phyloP scores from a whole-genome alignment of 352 stramenopile genomes.

The Phytophthora pluvialis region DNA sequence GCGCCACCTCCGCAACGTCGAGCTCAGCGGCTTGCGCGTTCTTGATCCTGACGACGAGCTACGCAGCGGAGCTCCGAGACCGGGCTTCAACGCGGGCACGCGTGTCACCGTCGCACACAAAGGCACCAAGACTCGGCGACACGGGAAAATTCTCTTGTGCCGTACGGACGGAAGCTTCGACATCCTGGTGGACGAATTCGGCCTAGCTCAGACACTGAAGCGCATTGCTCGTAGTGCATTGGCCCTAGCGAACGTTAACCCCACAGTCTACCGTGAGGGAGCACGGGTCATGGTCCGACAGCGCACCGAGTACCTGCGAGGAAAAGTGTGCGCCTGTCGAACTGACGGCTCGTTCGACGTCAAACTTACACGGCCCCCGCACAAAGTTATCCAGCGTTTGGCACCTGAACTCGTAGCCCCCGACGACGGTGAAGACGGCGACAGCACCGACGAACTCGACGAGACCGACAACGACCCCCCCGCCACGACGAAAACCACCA shows the following conservation, averaged over 20 bases:
- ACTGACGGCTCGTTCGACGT: conserved; percentile 69
- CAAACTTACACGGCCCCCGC: conserved; percentile 27
- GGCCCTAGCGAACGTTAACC: conserved; percentile 24
- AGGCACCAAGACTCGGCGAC: conserved; percentile 52
- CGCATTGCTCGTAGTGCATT: conserved; percentile 43
- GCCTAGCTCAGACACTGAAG: conserved; percentile 46
- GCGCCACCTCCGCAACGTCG: conserved; percentile 61
- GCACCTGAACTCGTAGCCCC: conserved; percentile 50
- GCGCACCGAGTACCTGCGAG: conserved; percentile 61
- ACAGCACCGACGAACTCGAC: conserved; percentile 31
- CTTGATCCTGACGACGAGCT: conserved; percentile 30
- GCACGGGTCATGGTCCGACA: conserved; percentile 61
- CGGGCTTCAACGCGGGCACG: conserved; percentile 31
- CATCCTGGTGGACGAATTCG: conserved; percentile 59
- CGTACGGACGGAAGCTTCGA: conserved; percentile 70
- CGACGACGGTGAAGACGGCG: conserved; percentile 45
- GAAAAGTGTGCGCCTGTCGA: conserved; percentile 42
- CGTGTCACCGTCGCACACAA: conserved; percentile 53
- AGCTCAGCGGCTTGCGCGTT: conserved; percentile 48
- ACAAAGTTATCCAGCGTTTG: conserved; percentile 44
- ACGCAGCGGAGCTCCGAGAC: conserved; percentile 14
- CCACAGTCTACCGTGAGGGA: conserved; percentile 43
- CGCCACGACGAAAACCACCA: conserved; percentile 26
- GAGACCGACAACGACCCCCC: conserved; percentile 10
- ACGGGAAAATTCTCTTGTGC: conserved; percentile 58